phyloP scores from a whole-genome alignment of 768 basidiomycete genomes.

The Tylopilus felleus region DNA sequence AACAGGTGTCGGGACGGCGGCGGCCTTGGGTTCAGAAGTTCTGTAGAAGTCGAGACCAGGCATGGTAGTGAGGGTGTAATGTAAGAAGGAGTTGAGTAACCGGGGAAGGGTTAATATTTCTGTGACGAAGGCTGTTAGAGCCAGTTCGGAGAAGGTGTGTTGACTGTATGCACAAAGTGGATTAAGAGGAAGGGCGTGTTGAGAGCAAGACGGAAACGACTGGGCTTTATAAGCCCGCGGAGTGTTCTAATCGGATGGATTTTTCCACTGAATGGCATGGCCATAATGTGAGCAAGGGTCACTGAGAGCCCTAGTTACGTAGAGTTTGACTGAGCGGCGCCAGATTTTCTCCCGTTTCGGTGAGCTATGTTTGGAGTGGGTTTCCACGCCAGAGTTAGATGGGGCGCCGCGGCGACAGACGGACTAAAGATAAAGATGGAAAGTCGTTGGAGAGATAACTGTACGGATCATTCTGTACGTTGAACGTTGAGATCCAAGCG shows the following conservation, averaged over 20 bases:
- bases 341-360: conserved; percentile 10
- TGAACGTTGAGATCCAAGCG: conserved; percentile 3
- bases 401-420: conserved; percentile 23
- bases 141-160: not conserved
- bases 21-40: not conserved
- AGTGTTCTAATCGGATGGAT: conserved; percentile 10
- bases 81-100: not conserved
- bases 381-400: conserved; percentile 9
- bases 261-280: conserved; percentile 10
- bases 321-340: conserved; percentile 10
- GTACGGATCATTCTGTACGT: conserved; percentile 6
- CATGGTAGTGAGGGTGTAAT: conserved; percentile 21
- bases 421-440: conserved; percentile 17
- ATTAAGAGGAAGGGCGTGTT: conserved; percentile 11
- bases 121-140: too few species aligned
- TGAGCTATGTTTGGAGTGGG: not conserved
- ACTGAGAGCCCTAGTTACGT: conserved; percentile 24
- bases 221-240: conserved; percentile 22
- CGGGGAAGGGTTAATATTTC: too few species aligned
- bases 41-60: conserved; percentile 36
- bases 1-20: not conserved
- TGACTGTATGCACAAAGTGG: conserved; percentile 23
- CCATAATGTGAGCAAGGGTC: conserved; percentile 21
- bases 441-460: conserved; percentile 1
- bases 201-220: not conserved